A percentile compares a stretch with the other conserved stretches of the same genome.
Evolutionary conservation across 2,329 filamentous ascomycete genomes (phyloP).

Genomic region (Colletotrichum theobromicola): DNA sequence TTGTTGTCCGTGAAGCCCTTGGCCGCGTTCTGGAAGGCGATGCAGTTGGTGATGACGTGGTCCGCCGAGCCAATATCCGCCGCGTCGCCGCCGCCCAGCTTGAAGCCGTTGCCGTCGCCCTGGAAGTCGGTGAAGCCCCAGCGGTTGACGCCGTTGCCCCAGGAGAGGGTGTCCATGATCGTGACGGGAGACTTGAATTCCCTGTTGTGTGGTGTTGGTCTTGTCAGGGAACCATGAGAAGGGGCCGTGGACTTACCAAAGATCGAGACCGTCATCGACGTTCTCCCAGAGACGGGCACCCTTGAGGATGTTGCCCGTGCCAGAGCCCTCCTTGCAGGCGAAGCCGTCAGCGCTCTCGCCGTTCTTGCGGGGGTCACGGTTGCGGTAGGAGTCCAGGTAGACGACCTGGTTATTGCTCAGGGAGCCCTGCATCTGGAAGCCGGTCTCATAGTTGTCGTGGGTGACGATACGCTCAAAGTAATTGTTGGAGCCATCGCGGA

Average conservation of each 20-base stretch:
- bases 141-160: slow-evolving; percentile 51
- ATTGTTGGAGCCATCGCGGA: slow-evolving; percentile 39
- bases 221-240: neutral
- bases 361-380: slow-evolving; percentile 54
- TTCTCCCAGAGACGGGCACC: slow-evolving; percentile 55
- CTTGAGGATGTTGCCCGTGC: slow-evolving; percentile 48
- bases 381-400: slow-evolving; percentile 48
- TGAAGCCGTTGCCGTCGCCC: slow-evolving; percentile 54
- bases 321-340: slow-evolving; percentile 50
- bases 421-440: slow-evolving; percentile 39
- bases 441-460: slow-evolving; percentile 43
- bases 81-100: slow-evolving; percentile 44
- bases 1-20: slow-evolving; percentile 54
- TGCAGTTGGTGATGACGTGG: slow-evolving; percentile 49
- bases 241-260: slow-evolving; percentile 10
- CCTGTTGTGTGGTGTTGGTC: neutral
- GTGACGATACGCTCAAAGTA: slow-evolving; percentile 40
- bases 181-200: slow-evolving; percentile 46
- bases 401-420: slow-evolving; percentile 42
- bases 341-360: slow-evolving; percentile 56
- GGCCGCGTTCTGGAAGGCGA: slow-evolving; percentile 46
- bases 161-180: slow-evolving; percentile 47
- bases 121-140: slow-evolving; percentile 48
- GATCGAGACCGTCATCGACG: slow-evolving; percentile 49
- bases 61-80: slow-evolving; percentile 41